These are phyloP conservation scores for Pleurotus tuoliensis DNA, from an alignment of 768 basidiomycete genomes.

Conservation along the genomic window DNA sequence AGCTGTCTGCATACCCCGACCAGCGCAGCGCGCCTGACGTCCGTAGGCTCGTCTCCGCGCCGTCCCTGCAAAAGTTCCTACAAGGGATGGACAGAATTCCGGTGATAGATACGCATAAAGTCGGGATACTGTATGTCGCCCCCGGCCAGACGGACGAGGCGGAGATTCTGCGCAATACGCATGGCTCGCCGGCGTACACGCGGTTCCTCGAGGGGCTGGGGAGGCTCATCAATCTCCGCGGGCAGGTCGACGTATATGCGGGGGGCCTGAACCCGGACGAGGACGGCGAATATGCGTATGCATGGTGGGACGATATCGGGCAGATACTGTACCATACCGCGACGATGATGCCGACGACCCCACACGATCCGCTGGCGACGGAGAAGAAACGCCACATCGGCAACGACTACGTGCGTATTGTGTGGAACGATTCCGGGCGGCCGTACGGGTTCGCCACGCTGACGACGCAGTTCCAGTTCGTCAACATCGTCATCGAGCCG, in stretches of 20 bases:
- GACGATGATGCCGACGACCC: conserved; percentile 89
- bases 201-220: conserved; percentile 91
- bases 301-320: conserved; percentile 98
- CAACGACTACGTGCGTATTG: conserved; percentile 92
- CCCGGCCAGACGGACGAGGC: conserved; percentile 82
- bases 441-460: conserved; percentile 91
- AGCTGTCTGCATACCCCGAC: conserved; percentile 68
- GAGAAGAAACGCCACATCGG: conserved; percentile 96
- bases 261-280: conserved; percentile 88
- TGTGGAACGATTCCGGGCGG: conserved; percentile 96
- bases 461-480: conserved; percentile 90
- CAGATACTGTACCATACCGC: conserved; percentile 95
- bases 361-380: conserved; percentile 63
- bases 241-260: conserved; percentile 88
- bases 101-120: conserved; percentile 96
- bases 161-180: conserved; percentile 84
- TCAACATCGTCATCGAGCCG: conserved; percentile 96
- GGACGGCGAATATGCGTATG: conserved; percentile 96
- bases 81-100: conserved; percentile 77
- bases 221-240: conserved; percentile 79
- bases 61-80: conserved; percentile 55
- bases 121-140: conserved; percentile 94
- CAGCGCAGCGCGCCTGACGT: conserved; percentile 33
- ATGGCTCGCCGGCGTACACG: conserved; percentile 94
- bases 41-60: conserved; percentile 48